Evolutionary conservation across 108 stramenopile genomes (phyloP).

Genomic region (Cyclostephanos invisitatus): DNA sequence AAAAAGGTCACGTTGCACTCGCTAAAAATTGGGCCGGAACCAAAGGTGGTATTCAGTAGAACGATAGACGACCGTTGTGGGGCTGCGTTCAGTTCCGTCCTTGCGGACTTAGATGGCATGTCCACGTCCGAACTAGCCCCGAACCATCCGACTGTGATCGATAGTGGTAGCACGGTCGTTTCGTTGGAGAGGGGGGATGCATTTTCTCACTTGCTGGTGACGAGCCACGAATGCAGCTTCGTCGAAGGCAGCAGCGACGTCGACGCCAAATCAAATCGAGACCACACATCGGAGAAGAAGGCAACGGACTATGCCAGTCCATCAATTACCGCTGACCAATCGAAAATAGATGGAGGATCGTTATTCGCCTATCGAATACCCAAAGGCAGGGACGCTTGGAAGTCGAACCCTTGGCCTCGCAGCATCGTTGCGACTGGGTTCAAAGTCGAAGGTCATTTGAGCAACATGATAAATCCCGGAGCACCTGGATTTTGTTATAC

Average conservation of each 20-base stretch:
- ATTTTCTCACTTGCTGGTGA: conserved; percentile 79
- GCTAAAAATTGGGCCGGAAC: conserved; percentile 61
- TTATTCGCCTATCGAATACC: conserved; percentile 91
- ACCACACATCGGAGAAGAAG: conserved; percentile 2
- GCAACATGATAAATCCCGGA: conserved; percentile 94
- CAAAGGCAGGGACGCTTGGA: conserved; percentile 58
- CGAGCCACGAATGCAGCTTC: conserved; percentile 78
- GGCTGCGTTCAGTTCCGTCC: conserved; percentile 84
- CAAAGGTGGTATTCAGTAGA: conserved; percentile 63
- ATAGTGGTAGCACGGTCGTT: conserved; percentile 77
- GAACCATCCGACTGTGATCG: conserved; percentile 48
- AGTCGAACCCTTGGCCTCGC: conserved; percentile 79
- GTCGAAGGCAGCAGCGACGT: conserved; percentile 39
- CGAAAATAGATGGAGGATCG: conserved; percentile 78
- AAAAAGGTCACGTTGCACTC: conserved; percentile 82
- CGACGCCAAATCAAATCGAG: background rate
- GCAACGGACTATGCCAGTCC: conserved; percentile 2
- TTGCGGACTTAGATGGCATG: conserved; percentile 77
- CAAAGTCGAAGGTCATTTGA: conserved; percentile 78
- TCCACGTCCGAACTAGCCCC: conserved; percentile 8
- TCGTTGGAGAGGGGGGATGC: conserved; percentile 56
- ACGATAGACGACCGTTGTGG: conserved; percentile 86
- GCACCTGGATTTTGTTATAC: conserved; percentile 95
- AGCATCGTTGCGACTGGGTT: conserved; percentile 90
- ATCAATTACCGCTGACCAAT: conserved; percentile 12